Evolutionary conservation across 352 stramenopile genomes (phyloP).

Genomic region (Phytophthora podocarpi): DNA sequence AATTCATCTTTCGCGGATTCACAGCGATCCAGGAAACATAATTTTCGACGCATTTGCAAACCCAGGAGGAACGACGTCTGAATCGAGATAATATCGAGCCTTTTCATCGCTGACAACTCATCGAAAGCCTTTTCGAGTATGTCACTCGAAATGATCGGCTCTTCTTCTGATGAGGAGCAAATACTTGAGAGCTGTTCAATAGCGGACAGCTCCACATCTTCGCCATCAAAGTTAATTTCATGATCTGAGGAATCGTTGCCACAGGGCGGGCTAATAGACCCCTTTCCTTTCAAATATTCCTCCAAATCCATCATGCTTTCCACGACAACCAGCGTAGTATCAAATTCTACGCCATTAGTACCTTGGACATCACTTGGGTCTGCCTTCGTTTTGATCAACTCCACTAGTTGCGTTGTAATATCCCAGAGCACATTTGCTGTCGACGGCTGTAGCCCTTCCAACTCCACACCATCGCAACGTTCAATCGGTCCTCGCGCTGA

Average conservation of each 20-base stretch:
- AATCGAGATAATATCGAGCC: constrained; percentile 22
- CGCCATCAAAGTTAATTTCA: not conserved
- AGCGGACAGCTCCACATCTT: constrained; percentile 10
- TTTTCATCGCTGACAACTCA: constrained; percentile 25
- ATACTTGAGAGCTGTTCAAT: constrained; percentile 19
- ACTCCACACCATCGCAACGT: not conserved
- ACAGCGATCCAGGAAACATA: constrained; percentile 13
- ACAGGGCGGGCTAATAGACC: not conserved
- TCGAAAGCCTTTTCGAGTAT: constrained; percentile 26
- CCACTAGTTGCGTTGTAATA: constrained; percentile 13
- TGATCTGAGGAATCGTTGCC: not conserved
- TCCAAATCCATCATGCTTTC: constrained; percentile 5
- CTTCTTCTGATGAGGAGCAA: not conserved
- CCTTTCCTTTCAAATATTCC: constrained; percentile 14
- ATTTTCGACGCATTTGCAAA: constrained; percentile 27
- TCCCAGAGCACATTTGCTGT: constrained; percentile 13
- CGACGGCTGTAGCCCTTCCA: not conserved
- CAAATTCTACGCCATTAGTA: no score
- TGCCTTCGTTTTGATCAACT: not conserved
- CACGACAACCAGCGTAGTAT: not conserved
- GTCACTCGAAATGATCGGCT: constrained; percentile 1
- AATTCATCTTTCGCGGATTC: constrained; percentile 6
- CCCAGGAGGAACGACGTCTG: constrained; percentile 41
- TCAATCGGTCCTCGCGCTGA: not conserved
- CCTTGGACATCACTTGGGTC: not conserved